Conservation (phyloP, 768 basidiomycete species). For the Boletus rubroflammeus region DNA sequence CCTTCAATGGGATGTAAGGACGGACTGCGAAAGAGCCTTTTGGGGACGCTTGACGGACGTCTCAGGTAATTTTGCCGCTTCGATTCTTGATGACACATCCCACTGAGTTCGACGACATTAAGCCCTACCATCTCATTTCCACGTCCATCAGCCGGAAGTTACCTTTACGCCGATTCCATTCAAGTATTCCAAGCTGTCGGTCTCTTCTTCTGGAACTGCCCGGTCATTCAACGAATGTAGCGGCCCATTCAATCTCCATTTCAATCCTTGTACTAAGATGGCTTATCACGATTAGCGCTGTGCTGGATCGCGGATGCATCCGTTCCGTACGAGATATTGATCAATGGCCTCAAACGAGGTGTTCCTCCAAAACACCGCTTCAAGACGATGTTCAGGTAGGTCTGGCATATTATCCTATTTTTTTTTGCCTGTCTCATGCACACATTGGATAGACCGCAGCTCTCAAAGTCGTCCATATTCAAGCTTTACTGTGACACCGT, state of each 20-base stretch:
- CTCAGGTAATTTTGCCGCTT: constrained; percentile 32
- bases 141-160: constrained; percentile 48
- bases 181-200: constrained; percentile 47
- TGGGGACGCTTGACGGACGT: constrained; percentile 48
- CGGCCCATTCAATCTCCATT: constrained; percentile 7
- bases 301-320: constrained; percentile 61
- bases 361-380: constrained; percentile 68
- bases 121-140: constrained; percentile 50
- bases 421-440: not conserved
- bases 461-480: constrained; percentile 55
- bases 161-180: constrained; percentile 61
- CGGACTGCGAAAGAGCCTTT: constrained; percentile 71
- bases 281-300: constrained; percentile 44
- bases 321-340: constrained; percentile 56
- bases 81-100: not conserved
- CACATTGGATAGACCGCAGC: constrained; percentile 39
- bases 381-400: constrained; percentile 60
- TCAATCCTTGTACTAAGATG: not conserved
- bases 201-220: constrained; percentile 26
- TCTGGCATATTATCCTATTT: not conserved
- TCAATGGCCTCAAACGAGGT: constrained; percentile 78
- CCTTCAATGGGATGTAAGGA: constrained; percentile 38
- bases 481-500: constrained; percentile 38
- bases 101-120: not conserved
- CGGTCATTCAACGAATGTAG: constrained; percentile 71